Base-by-base conservation (phyloP, 441 rosid species). In the Pelargonium cotyledonis region DNA sequence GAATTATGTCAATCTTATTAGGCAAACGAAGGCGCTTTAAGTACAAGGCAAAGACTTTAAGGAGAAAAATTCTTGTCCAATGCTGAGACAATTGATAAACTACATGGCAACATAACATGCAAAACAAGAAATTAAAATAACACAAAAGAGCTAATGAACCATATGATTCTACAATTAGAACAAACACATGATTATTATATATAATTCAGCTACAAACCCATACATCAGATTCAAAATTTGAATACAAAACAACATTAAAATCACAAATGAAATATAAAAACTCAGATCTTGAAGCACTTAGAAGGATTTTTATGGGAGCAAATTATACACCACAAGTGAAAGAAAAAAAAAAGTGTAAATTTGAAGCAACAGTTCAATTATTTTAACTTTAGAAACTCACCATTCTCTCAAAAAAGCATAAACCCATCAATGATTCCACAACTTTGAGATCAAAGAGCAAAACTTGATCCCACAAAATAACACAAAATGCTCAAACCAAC, bases 401-500 rank as follows among this genome's bases (percentile, higher is more conserved):
- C 71, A 67, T 70, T 65, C 62, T 64, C 68, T 44, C 76, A 66
- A 70, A 86, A 84, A 69, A 29, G 77, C 74, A 73, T 10, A 71
- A 65, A 68, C 72, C 70, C 72, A 72, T 73, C 6, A 62, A 66
- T 66, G 76, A 73, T 75, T 77, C 76, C 74, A 69, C 3, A 73
- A 76, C 72, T 72, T 79, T 77, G 76, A 78, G 69, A 77, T 77
- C 57, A 74, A 66, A 77, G 60, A 43, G 69, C 55, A 9, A 55
- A 43, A 63, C 70, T 67, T 74, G 80, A 80, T 72, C 75, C 73
- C 68, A 65, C 14, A 61, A 80, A 78, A 64, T 23, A 18, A 55
- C 23, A 63, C 64, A 47, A 77, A 71, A 73, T 44, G 65, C 68
- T 72, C 72, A 76, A 80, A 73, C 70, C 65, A 79, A 26, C 64